Base-by-base conservation (phyloP, 139 green algal species). In the Edaphochlamys debaryana region DNA sequence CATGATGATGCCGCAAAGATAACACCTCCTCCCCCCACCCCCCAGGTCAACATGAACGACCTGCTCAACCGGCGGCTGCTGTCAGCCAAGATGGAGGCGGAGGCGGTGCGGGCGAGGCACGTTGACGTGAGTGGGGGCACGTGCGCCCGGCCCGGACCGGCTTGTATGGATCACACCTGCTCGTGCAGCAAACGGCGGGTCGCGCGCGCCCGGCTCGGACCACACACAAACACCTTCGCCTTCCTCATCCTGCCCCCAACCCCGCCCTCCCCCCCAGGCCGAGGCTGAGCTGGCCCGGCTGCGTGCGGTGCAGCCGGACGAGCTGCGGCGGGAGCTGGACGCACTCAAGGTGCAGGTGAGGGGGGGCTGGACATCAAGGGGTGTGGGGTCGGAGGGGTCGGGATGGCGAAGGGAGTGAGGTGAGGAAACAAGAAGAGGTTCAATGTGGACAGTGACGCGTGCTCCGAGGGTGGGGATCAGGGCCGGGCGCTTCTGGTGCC, bases 31-130 rank as follows among this genome's bases (percentile, higher is more conserved):
- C n/a, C n/a, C n/a, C n/a, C n/a, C n/a, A n/a, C n/a, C n/a, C n/a
- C n/a, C 11, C 45, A 54, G 45, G 45, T 29, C 56, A 63, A 63
- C 58, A 85, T 81, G 78, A 89, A 85, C 67, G 85, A 85, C 54
- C 56, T 85, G 60, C 52, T 89, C 30, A 85, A 89, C 48, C 60
- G 78, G 70, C 62, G 85, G 60, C 64, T 87, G 48, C 71, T 87
- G 50, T 71, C 64, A 23, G 71, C 69, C 29, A 78, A 82, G 71
- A 82, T 82, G 81, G 81, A 87, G 81, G 81, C 68, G 63, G 63
- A 69, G 34, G 67, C 80, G 42, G 67, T 81, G 75, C 38, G 75
- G 41, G 17, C 60, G 41, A 29, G 75, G 62, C 75, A 81, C 34
- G 41, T 29, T 15, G 75, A 81, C 69, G 75, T 81, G 60, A 38